These are phyloP conservation scores for Cucurbita maxima DNA, from an alignment of 306 rosid genomes.

Conservation along the genomic window DNA sequence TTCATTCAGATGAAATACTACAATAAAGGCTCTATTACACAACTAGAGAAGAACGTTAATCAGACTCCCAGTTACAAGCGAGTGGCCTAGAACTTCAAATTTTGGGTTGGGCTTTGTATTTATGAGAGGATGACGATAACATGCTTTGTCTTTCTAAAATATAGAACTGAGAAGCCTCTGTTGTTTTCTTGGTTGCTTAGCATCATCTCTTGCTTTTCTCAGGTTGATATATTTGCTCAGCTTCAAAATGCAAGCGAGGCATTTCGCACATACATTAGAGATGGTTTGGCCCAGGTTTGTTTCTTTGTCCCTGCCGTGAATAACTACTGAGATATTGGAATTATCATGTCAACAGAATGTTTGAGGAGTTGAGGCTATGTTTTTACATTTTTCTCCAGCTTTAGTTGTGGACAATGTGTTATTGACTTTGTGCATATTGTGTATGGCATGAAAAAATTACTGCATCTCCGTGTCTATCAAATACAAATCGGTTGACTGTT, in stretches of 20 bases:
- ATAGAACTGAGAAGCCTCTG: not conserved
- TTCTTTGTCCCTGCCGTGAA: not conserved
- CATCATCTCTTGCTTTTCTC: conserved; percentile 6
- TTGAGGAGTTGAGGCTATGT: not conserved
- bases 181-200: not conserved
- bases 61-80: no score
- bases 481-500: no score
- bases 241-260: conserved; percentile 99
- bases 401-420: not conserved
- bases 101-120: not conserved
- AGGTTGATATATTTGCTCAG: conserved; percentile 97
- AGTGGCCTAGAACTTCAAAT: no score
- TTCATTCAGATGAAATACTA: not conserved
- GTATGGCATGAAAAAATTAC: not conserved
- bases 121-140: not conserved
- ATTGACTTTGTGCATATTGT: not conserved
- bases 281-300: conserved; percentile 87
- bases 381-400: not conserved
- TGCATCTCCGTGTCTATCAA: no score
- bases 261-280: conserved; percentile 91
- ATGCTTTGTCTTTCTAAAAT: not conserved
- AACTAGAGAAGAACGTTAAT: not conserved
- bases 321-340: not conserved
- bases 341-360: not conserved
- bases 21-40: not conserved